phyloP scores from a whole-genome alignment of 495 filamentous ascomycete species.

The Pyronema omphalodes region DNA sequence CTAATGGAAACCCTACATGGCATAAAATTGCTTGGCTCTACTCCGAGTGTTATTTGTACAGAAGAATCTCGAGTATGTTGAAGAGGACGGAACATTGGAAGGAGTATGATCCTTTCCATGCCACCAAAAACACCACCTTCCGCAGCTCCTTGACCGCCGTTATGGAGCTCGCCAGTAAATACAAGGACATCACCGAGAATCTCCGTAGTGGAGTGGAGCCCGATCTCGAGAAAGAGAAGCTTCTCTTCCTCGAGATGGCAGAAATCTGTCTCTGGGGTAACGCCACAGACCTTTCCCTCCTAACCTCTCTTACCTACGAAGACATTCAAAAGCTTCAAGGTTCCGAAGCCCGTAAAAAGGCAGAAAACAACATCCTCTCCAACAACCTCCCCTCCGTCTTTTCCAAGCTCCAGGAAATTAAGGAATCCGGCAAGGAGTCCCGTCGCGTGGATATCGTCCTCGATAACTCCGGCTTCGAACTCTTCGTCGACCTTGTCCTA shows the following conservation, averaged over 20 bases:
- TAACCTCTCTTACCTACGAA: conserved; percentile 79
- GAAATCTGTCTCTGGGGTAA: conserved; percentile 98
- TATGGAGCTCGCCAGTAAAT: conserved; percentile 63
- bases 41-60: conserved; percentile 87
- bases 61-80: conserved; percentile 24
- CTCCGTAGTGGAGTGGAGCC: conserved; percentile 32
- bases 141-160: conserved; percentile 82
- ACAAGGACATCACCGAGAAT: conserved; percentile 29
- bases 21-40: conserved; percentile 73
- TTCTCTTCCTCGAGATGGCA: conserved; percentile 82
- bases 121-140: conserved; percentile 86
- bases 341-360: conserved; percentile 58
- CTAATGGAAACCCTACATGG: conserved; percentile 60
- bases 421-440: conserved; percentile 35
- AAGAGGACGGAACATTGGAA: conserved; percentile 65
- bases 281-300: conserved; percentile 80
- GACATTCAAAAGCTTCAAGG: conserved; percentile 95
- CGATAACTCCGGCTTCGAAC: conserved; percentile 91
- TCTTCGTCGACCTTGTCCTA: conserved; percentile 83
- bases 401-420: conserved; percentile 43
- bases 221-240: conserved; percentile 41
- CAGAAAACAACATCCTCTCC: conserved; percentile 73
- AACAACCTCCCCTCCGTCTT: conserved; percentile 68
- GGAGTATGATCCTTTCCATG: conserved; percentile 74
- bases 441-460: conserved; percentile 78